Evolutionary conservation across 768 basidiomycete species (phyloP), one percentile per base, ranked within the genome.

Genomic region (Suillus brevipes): DNA sequence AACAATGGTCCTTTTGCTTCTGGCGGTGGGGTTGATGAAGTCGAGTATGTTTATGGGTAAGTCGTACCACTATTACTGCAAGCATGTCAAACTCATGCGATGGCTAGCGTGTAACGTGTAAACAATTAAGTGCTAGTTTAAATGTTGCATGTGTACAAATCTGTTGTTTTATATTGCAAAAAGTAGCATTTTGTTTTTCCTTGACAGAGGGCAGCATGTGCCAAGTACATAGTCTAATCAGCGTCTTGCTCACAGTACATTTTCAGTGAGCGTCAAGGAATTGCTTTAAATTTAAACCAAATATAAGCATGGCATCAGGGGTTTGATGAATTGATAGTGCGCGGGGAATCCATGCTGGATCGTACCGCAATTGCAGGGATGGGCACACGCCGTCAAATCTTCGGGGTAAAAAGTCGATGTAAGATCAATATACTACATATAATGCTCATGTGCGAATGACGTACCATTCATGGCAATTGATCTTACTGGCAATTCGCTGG

Each of bases 41-140:
- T 95, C 8, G 94, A 95, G 73, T 92, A 92, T 76, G 91, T 89
- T 64, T 93, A 92, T 69, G 91, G 91, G 91, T 89, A 75, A 74
- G 89, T 83, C 52, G 63, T 36, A 37, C 25, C 50, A 31, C 34
- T 59, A 1, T 8, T 28, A 8, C 31, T 8, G 12, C 28, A 6
- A 57, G 52, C 37, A 56, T 47, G 25, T 20, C 31, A 25, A 31
- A 28, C 65, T 76, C 40, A 77, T 31, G 9, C 23, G 3, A 28
- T 50, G 18, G 63, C 31, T 43, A 77, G 76, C 1, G 74, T 75
- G 45, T 75, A 72, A 50, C 36, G 5, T 53, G 23, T 9, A 3
- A 6, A 20, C 5, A 38, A 12, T 49, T 18, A 50, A 10, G 20
- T 31, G 3, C 25, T 28, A 28, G 49, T 25, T 50, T 14, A 6